A percentile compares a stretch with the other conserved stretches of the same genome.
These are phyloP conservation scores for Salix suchowensis DNA, from an alignment of 345 rosid genomes.

Conservation along the genomic window DNA sequence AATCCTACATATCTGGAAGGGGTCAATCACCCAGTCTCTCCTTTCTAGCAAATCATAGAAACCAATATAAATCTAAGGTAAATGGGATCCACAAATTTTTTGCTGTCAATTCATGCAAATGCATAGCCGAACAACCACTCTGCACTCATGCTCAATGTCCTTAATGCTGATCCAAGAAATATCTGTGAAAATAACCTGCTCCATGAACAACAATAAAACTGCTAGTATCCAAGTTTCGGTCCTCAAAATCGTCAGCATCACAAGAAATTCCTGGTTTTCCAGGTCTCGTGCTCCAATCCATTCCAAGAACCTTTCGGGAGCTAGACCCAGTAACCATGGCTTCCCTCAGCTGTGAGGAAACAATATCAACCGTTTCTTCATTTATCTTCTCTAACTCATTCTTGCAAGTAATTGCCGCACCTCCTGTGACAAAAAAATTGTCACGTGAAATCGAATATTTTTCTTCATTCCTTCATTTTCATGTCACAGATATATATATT, in stretches of 20 bases:
- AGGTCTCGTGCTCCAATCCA: constrained; percentile 89
- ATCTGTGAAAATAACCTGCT: constrained; percentile 55
- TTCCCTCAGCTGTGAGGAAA: constrained; percentile 62
- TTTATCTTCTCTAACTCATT: constrained; percentile 83
- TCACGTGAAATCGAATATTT: neutral
- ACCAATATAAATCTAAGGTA: neutral
- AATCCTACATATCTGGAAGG: neutral
- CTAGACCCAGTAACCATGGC: constrained; percentile 42
- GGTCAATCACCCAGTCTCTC: neutral
- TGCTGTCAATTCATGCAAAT: neutral
- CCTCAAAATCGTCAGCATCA: constrained; percentile 34
- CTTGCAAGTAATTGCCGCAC: constrained; percentile 86
- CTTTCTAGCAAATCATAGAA: neutral
- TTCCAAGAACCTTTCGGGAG: constrained; percentile 44
- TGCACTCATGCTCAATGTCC: neutral
- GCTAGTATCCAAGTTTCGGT: constrained; percentile 35
- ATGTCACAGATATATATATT: neutral
- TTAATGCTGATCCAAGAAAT: neutral
- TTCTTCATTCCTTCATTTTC: neutral
- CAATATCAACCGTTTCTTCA: constrained; percentile 52
- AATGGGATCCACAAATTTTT: neutral
- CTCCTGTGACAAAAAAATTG: constrained; percentile 44
- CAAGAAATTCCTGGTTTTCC: constrained; percentile 48
- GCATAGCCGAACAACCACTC: neutral
- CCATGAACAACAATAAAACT: constrained; percentile 83